Conservation (phyloP, 352 stramenopile species). For the Thalassiosira livingstoniorum region DNA sequence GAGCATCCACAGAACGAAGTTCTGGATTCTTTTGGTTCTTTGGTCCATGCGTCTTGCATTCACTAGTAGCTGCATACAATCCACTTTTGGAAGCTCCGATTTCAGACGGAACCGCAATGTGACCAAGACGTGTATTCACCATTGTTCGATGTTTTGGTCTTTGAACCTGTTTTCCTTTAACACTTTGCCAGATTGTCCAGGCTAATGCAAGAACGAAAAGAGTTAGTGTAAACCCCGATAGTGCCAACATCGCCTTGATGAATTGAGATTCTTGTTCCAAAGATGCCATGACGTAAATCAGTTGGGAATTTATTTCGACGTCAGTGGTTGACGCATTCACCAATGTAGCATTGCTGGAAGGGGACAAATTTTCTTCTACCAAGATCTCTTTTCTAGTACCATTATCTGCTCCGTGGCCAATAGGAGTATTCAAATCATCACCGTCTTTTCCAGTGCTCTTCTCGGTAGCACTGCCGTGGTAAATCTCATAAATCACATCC, state of each 20-base stretch:
- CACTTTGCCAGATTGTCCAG: constrained; percentile 27
- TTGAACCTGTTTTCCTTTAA: background rate
- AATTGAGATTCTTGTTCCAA: constrained; percentile 44
- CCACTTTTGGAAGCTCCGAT: background rate
- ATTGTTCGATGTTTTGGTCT: background rate
- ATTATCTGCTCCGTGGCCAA: background rate
- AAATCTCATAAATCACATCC: constrained; percentile 20
- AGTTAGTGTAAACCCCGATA: constrained; percentile 2
- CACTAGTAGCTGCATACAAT: background rate
- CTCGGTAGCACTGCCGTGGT: background rate
- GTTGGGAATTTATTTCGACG: constrained; percentile 1
- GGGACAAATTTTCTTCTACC: no score
- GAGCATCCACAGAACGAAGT: no score
- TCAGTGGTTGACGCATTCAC: background rate
- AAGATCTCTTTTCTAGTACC: no score
- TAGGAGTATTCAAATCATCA: background rate
- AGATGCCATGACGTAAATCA: constrained; percentile 21
- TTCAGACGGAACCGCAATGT: constrained; percentile 24
- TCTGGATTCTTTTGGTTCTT: background rate
- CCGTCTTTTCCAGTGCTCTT: background rate
- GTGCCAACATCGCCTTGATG: constrained; percentile 18
- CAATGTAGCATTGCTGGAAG: constrained; percentile 4
- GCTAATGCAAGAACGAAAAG: constrained; percentile 29
- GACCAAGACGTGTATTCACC: background rate
- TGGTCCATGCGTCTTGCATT: background rate